Evolutionary conservation across 192 early-diverging fungal genomes (phyloP).

Genomic region (Coemansia sp.): DNA sequence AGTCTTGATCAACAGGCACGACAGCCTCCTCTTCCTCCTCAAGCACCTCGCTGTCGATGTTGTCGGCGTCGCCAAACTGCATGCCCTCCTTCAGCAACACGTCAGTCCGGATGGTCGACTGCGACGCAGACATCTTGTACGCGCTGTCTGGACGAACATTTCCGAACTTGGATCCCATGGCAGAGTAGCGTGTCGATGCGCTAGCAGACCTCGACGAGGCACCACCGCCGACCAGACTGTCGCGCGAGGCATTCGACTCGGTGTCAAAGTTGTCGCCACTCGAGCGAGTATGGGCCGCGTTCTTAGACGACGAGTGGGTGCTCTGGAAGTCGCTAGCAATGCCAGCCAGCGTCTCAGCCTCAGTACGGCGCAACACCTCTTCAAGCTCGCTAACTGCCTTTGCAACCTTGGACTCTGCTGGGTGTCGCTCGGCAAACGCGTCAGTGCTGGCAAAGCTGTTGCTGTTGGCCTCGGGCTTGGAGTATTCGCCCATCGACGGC

Average conservation of each 20-base stretch:
- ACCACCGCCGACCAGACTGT: constrained; percentile 48
- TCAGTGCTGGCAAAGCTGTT: constrained; percentile 2
- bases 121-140: constrained; percentile 36
- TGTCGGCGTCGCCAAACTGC: constrained; percentile 32
- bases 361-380: constrained; percentile 50
- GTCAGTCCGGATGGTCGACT: constrained; percentile 50
- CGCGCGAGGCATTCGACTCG: constrained; percentile 34
- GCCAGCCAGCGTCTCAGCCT: constrained; percentile 29
- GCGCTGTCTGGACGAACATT: constrained; percentile 22
- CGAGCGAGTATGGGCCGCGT: not conserved
- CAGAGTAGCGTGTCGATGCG: constrained; percentile 41
- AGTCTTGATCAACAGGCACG: constrained; percentile 26
- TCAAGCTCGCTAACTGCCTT: constrained; percentile 55
- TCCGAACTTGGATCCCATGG: constrained; percentile 27
- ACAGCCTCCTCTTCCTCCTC: constrained; percentile 36
- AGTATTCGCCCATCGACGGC: not conserved
- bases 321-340: constrained; percentile 41
- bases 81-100: constrained; percentile 41
- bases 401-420: constrained; percentile 52
- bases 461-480: not conserved
- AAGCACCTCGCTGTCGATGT: constrained; percentile 26
- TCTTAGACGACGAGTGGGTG: constrained; percentile 2
- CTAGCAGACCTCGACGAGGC: constrained; percentile 46
- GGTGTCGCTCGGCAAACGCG: constrained; percentile 41
- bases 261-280: constrained; percentile 9